Conservation (phyloP, 306 rosid genomes). For the Elaeagnus macrophylla region DNA sequence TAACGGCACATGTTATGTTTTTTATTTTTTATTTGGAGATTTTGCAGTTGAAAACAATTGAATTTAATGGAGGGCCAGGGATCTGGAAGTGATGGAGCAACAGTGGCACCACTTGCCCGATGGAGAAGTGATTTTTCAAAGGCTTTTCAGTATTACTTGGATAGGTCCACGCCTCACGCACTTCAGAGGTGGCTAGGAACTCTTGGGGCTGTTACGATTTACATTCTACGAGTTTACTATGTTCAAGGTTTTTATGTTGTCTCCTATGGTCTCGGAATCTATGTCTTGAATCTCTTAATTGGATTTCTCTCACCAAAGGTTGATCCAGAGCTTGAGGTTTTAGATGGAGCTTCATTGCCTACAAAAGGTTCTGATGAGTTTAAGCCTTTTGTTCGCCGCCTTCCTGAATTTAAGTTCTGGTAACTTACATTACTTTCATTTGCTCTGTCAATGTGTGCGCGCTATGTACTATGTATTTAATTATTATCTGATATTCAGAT, state of each 20-base stretch:
- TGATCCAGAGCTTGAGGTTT: conserved; percentile 58
- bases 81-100: conserved; percentile 35
- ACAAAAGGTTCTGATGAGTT: conserved; percentile 59
- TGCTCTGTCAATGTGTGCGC: no score
- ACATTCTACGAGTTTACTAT: conserved; percentile 44
- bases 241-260: conserved; percentile 54
- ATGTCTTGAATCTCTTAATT: conserved; percentile 51
- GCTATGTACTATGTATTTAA: not conserved
- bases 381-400: conserved; percentile 64
- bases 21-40: no score
- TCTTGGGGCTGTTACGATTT: conserved; percentile 31
- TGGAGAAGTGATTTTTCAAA: conserved; percentile 42
- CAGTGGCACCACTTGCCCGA: conserved; percentile 42
- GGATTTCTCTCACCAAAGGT: conserved; percentile 60
- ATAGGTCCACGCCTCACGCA: conserved; percentile 46
- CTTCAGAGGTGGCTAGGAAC: conserved; percentile 61
- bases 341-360: conserved; percentile 60
- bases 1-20: no score
- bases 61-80: conserved; percentile 15
- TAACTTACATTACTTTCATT: conserved; percentile 16
- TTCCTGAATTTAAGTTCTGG: conserved; percentile 76
- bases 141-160: conserved; percentile 55
- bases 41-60: no score
- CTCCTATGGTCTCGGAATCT: conserved; percentile 58
- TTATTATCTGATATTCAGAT: no score